Conservation (phyloP, 371 early-diverging fungal genomes). For the Mucor sp. region DNA sequence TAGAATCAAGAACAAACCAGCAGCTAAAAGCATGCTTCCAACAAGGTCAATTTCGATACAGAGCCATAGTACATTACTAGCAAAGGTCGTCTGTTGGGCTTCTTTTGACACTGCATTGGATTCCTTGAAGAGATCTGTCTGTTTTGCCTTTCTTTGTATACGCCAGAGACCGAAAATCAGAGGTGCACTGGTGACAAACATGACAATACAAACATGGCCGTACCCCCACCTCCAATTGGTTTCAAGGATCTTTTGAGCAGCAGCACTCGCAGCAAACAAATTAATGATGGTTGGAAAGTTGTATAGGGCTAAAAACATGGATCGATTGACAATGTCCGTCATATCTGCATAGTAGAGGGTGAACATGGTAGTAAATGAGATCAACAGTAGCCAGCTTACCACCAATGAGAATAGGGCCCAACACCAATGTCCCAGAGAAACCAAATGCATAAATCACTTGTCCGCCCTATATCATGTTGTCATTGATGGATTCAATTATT, state of each 20-base stretch:
- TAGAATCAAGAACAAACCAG: slow-evolving; percentile 39
- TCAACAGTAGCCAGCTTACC: slow-evolving; percentile 20
- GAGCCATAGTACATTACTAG: slow-evolving; percentile 23
- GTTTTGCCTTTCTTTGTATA: slow-evolving; percentile 23
- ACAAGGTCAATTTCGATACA: slow-evolving; percentile 42
- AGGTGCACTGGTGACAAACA: slow-evolving; percentile 33
- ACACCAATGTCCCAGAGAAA: slow-evolving; percentile 36
- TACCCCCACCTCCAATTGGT: slow-evolving; percentile 27
- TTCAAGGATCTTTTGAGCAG: slow-evolving; percentile 19
- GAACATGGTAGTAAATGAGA: neutral
- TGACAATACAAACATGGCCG: slow-evolving; percentile 1
- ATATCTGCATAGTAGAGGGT: slow-evolving; percentile 16
- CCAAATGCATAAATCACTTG: slow-evolving; percentile 47
- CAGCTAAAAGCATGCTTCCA: slow-evolving; percentile 42
- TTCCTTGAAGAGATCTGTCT: slow-evolving; percentile 13
- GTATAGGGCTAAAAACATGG: slow-evolving; percentile 35
- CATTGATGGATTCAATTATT: too few relatives aligned
- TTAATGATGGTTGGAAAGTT: slow-evolving; percentile 42
- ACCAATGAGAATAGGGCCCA: slow-evolving; percentile 50
- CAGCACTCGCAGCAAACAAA: slow-evolving; percentile 29
- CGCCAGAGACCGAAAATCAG: slow-evolving; percentile 33
- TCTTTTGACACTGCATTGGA: neutral
- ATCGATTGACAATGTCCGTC: slow-evolving; percentile 22
- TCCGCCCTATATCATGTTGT: slow-evolving; percentile 40
- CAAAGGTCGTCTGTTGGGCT: neutral